A percentile compares a stretch with the other conserved stretches of the same genome.
phyloP scores from a whole-genome alignment of 2,329 filamentous ascomycete species.

The Trichophyton verrucosum region DNA sequence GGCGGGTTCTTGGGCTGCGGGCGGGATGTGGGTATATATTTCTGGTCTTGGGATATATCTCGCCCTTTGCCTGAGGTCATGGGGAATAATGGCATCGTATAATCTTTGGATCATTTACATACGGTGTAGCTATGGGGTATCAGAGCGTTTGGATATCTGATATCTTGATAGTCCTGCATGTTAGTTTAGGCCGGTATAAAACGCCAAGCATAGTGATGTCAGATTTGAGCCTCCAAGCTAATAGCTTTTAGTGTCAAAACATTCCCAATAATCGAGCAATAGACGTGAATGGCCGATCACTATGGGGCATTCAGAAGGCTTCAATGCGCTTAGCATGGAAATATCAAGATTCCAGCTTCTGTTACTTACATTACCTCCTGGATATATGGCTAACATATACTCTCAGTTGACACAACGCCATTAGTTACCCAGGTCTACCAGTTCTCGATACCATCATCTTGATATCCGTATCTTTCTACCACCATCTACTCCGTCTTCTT shows the following conservation, averaged over 20 bases:
- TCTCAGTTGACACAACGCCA: too few species aligned
- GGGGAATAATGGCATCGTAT: constrained; percentile 27
- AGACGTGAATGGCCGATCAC: neutral
- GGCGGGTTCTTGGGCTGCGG: constrained; percentile 11
- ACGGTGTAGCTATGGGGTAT: neutral
- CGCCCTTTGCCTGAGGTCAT: constrained; percentile 18
- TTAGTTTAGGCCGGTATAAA: neutral
- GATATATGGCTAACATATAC: too few species aligned
- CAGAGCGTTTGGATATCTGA: neutral
- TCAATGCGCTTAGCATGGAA: neutral
- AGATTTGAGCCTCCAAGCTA: neutral
- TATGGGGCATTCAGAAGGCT: too few species aligned
- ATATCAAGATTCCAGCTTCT: too few species aligned
- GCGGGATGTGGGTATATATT: neutral
- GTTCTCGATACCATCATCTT: too few species aligned
- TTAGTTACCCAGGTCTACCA: too few species aligned
- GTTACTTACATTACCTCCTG: too few species aligned
- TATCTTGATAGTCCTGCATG: neutral
- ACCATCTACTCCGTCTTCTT: too few species aligned
- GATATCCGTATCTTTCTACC: too few species aligned
- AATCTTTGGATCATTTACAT: neutral
- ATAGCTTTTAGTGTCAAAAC: neutral
- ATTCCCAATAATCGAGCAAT: neutral
- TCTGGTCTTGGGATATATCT: neutral
- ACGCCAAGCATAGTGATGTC: neutral